Percentiles rank a stretch among this genome's conserved stretches.
These are phyloP conservation scores for Chiua virens DNA, from an alignment of 768 basidiomycete species.

Conservation along the genomic window DNA sequence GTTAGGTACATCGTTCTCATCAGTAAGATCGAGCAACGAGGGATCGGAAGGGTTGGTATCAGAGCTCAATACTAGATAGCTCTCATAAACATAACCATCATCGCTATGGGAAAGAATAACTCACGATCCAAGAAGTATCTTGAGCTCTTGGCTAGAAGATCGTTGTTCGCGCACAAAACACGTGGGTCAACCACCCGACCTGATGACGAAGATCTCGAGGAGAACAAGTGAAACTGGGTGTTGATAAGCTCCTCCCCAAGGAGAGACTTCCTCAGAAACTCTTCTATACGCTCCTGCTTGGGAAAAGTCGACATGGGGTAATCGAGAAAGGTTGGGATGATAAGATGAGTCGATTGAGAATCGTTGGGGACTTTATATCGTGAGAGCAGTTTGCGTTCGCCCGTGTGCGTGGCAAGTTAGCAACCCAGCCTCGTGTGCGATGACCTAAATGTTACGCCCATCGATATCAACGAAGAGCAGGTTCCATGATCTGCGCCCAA, in stretches of 20 bases:
- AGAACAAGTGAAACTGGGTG: slow-evolving; percentile 33
- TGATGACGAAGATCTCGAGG: slow-evolving; percentile 12
- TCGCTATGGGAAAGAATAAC: neutral
- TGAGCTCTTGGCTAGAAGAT: slow-evolving; percentile 25
- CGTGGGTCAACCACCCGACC: slow-evolving; percentile 18
- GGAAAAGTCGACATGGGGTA: slow-evolving; percentile 9
- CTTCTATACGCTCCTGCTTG: slow-evolving; percentile 17
- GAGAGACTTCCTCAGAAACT: slow-evolving; percentile 23
- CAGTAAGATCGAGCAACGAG: slow-evolving; percentile 15
- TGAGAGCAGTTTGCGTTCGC: too few species aligned
- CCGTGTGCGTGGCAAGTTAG: too few species aligned
- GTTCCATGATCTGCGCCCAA: too few species aligned
- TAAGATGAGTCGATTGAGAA: too few species aligned
- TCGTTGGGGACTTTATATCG: too few species aligned
- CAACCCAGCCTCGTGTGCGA: too few species aligned
- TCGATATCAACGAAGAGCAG: too few species aligned
- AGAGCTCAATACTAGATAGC: slow-evolving; percentile 13
- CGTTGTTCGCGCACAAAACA: slow-evolving; percentile 28
- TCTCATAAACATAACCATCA: neutral
- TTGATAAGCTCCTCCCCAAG: slow-evolving; percentile 29
- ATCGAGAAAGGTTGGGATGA: too few species aligned
- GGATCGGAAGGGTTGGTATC: slow-evolving; percentile 9
- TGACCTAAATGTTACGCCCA: too few species aligned
- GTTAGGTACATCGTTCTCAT: slow-evolving; percentile 7
- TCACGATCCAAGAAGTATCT: slow-evolving; percentile 29